Percentiles rank a stretch among this genome's conserved stretches.
Conservation (phyloP, 2,329 filamentous ascomycete species). For the Cadophora gregata region DNA sequence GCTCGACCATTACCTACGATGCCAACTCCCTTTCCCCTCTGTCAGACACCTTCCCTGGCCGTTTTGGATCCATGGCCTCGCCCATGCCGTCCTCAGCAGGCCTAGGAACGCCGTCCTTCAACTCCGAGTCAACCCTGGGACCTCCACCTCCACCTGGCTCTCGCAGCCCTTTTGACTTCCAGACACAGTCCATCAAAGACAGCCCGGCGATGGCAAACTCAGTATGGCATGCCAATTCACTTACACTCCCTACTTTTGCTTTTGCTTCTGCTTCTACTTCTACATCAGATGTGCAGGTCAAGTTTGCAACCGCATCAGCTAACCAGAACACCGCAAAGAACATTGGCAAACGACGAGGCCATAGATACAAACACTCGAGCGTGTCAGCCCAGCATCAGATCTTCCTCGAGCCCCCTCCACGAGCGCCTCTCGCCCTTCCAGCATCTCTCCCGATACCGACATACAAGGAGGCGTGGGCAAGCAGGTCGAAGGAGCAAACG, state of each 20-base stretch:
- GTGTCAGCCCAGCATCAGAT: slow-evolving; percentile 90
- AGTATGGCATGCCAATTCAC: slow-evolving; percentile 53
- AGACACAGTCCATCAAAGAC: slow-evolving; percentile 79
- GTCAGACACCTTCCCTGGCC: slow-evolving; percentile 41
- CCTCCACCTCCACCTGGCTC: slow-evolving; percentile 41
- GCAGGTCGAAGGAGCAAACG: slow-evolving; percentile 88
- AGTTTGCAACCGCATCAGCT: slow-evolving; percentile 25
- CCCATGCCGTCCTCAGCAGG: slow-evolving; percentile 40
- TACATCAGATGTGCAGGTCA: slow-evolving; percentile 13
- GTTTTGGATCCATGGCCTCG: slow-evolving; percentile 46
- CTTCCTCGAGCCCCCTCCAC: slow-evolving; percentile 87
- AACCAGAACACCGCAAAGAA: slow-evolving; percentile 59
- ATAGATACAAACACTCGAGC: slow-evolving; percentile 97
- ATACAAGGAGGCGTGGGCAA: slow-evolving; percentile 82
- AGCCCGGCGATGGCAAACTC: slow-evolving; percentile 72
- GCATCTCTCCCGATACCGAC: slow-evolving; percentile 93
- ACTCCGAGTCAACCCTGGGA: slow-evolving; percentile 43
- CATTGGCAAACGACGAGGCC: slow-evolving; percentile 88
- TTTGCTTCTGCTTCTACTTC: slow-evolving; percentile 5
- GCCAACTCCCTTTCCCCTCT: slow-evolving; percentile 55
- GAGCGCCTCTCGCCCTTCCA: slow-evolving; percentile 86
- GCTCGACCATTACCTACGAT: slow-evolving; percentile 47
- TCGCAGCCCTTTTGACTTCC: slow-evolving; percentile 89
- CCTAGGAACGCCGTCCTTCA: slow-evolving; percentile 26
- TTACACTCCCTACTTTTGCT: not conserved